Evolutionary conservation across 257 asterid species (phyloP).

Genomic region (Ocimum tenuiflorum): DNA sequence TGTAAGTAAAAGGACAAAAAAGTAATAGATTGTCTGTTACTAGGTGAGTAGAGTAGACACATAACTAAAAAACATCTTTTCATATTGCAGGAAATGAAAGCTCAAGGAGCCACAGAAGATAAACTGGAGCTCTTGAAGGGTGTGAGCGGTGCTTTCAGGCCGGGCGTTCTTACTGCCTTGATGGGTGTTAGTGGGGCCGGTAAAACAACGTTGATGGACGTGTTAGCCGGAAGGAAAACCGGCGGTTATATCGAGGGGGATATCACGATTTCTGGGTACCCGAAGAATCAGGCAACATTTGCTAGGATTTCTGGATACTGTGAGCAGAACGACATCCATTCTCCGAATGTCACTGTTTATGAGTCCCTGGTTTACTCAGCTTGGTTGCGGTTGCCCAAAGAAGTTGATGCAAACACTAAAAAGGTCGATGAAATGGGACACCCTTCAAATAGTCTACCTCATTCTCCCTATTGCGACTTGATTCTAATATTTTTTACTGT

Average conservation of each 20-base stretch:
- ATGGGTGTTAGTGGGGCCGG: constrained; percentile 67
- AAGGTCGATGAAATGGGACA: constrained; percentile 17
- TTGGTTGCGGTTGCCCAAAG: constrained; percentile 45
- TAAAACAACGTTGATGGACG: constrained; percentile 56
- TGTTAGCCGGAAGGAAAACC: constrained; percentile 47
- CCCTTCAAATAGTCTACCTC: neutral
- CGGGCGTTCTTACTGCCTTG: constrained; percentile 51
- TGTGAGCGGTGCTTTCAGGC: constrained; percentile 46
- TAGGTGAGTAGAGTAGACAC: neutral
- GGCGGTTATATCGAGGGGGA: constrained; percentile 49
- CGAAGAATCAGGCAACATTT: constrained; percentile 23
- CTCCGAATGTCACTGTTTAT: constrained; percentile 27
- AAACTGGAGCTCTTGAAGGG: constrained; percentile 38
- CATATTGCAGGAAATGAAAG: constrained; percentile 40
- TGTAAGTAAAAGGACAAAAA: constrained; percentile 29
- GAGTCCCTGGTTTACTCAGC: constrained; percentile 42
- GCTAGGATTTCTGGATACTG: constrained; percentile 32
- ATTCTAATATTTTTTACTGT: neutral
- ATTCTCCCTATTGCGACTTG: neutral
- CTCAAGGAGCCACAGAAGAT: constrained; percentile 39
- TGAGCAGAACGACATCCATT: constrained; percentile 30
- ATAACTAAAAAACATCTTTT: neutral
- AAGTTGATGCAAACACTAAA: constrained; percentile 38
- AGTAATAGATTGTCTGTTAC: neutral
- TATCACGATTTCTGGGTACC: constrained; percentile 50